Evolutionary conservation across 2,329 filamentous ascomycete species (phyloP), one percentile per base, ranked within the genome.

Genomic region (Alternaria sp.): DNA sequence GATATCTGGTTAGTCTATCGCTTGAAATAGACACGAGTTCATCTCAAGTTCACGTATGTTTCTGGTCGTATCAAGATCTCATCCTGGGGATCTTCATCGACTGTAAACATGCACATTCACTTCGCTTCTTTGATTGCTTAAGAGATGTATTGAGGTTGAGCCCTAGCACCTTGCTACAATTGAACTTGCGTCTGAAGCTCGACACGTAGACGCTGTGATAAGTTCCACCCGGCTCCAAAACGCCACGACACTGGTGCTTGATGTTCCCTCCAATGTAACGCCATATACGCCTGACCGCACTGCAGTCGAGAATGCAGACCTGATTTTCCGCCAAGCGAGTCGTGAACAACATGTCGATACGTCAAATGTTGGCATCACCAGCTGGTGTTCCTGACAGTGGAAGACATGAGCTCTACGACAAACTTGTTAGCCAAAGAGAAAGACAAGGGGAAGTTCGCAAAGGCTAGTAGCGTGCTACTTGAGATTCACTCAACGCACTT

Each of bases 401-500:
- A 58, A 21, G 66, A 67, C 58, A 53, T 66, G 53, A 63, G 65
- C 51, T 64, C 72, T 73, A 64, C 25, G 25, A 47, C 55, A 61
- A 60, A 60, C 54, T 18, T 49, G 58, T 73, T 58, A 75, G 65
- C 64, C 55, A 62, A 44, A 69, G 25, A 41, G 20, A 28, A 23
- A 37, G 50, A 53, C 44, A 45, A 28, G 28, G 33, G 26, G 41
- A 53, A 26, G 30, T 11, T 5, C 3, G 44, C 30, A 63, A 46
- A 25, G 28, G 62, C 68, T 73, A 79, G 70, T 79, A 79, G 74
- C 75, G 75, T 59, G 76, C 74, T 51, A 78, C 66, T 67, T 78
- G 75, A 55, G 75, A 75, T 60, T 76, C 72, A 70, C 82, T 84
- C 72, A 85, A 75, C 64, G 81, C 82, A 77, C 81, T 85, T 68